phyloP scores from a whole-genome alignment of 1,284 basidiomycete genomes.

The Cystobasidium sp. region DNA sequence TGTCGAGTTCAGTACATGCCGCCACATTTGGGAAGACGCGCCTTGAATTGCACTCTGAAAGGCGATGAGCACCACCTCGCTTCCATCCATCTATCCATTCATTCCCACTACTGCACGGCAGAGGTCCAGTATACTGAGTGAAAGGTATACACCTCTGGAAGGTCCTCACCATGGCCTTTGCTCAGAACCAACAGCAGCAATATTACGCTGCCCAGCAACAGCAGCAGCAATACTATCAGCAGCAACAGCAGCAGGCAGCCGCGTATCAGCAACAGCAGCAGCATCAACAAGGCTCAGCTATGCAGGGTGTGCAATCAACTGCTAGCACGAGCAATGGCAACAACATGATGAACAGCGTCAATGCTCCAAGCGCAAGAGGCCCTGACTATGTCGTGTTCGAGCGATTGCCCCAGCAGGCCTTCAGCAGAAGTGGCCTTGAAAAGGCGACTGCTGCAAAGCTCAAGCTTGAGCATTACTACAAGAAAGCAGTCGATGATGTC shows the following conservation, averaged over 20 bases:
- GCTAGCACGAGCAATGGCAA: constrained; percentile 11
- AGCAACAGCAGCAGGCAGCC: constrained; percentile 16
- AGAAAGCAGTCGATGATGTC: constrained; percentile 88
- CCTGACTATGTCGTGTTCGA: constrained; percentile 94
- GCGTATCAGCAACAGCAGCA: constrained; percentile 23
- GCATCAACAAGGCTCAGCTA: constrained; percentile 2
- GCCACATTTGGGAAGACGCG: too few species aligned
- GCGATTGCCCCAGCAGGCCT: constrained; percentile 72
- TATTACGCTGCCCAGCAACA: constrained; percentile 21
- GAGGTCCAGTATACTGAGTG: too few species aligned
- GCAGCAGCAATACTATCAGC: constrained; percentile 10
- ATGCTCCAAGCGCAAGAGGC: constrained; percentile 21
- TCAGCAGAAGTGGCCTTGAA: constrained; percentile 85
- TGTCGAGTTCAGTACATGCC: too few species aligned
- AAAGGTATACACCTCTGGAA: not conserved
- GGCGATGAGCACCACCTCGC: too few species aligned
- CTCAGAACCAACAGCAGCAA: constrained; percentile 30
- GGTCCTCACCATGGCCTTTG: constrained; percentile 21
- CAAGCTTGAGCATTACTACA: constrained; percentile 97
- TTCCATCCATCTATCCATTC: too few species aligned
- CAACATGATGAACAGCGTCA: not conserved
- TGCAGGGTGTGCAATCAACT: constrained; percentile 3
- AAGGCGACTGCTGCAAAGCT: constrained; percentile 94
- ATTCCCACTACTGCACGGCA: too few species aligned
- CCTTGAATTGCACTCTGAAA: too few species aligned